Evolutionary conservation across 768 basidiomycete species (phyloP).

Genomic region (Lactarius deliciosus): DNA sequence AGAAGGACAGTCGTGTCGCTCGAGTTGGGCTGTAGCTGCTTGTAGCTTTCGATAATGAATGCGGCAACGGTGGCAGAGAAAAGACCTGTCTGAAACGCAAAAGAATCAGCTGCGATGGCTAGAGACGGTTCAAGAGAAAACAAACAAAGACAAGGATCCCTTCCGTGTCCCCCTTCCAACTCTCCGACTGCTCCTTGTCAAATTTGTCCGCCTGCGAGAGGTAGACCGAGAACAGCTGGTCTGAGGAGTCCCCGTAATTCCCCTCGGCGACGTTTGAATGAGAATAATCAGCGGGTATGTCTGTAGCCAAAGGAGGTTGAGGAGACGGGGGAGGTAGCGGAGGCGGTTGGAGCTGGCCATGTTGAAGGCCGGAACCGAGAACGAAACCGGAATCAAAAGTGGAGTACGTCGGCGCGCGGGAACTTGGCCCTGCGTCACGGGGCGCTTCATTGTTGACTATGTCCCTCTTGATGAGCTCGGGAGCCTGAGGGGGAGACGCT

Average conservation of each 20-base stretch:
- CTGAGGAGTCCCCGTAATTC: conserved; percentile 22
- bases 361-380: neutral
- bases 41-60: conserved; percentile 30
- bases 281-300: neutral
- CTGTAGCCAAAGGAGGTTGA: neutral
- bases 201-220: conserved; percentile 26
- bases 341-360: neutral
- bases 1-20: conserved; percentile 17
- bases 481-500: neutral
- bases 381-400: conserved; percentile 1
- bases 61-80: conserved; percentile 34
- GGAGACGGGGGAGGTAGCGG: neutral
- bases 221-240: conserved; percentile 25
- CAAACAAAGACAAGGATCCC: conserved; percentile 30
- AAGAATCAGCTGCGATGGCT: neutral
- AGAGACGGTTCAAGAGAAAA: neutral
- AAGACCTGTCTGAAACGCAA: conserved; percentile 30
- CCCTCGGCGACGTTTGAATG: conserved; percentile 6
- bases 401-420: conserved; percentile 20
- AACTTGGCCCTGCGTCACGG: conserved; percentile 1
- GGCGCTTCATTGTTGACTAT: neutral
- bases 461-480: neutral
- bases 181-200: conserved; percentile 25
- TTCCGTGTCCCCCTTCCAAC: conserved; percentile 30
- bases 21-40: conserved; percentile 28